Percentiles rank a stretch among this genome's conserved stretches.
These are phyloP conservation scores for Serendipita vermifera DNA, from an alignment of 768 basidiomycete genomes.

Conservation along the genomic window DNA sequence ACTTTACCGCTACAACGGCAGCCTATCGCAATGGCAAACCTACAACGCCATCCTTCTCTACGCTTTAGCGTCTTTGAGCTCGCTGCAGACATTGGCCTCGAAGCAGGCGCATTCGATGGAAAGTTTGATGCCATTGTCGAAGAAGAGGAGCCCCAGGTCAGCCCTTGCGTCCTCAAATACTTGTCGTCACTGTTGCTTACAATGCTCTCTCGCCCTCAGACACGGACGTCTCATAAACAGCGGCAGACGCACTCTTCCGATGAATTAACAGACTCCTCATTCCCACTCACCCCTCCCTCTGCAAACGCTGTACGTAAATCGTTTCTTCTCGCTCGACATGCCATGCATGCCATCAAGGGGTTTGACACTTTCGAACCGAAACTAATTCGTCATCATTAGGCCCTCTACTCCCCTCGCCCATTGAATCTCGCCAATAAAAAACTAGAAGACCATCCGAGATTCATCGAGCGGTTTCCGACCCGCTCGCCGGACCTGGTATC, in stretches of 20 bases:
- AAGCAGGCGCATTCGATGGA: neutral
- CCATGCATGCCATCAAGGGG: too few relatives aligned
- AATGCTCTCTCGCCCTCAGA: neutral
- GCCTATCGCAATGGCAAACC: neutral
- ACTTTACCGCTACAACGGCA: too few relatives aligned
- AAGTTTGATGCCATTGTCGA: neutral
- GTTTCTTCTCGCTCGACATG: too few relatives aligned
- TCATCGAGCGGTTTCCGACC: constrained; percentile 1
- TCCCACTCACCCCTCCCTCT: neutral
- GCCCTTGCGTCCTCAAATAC: neutral
- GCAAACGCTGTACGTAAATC: neutral
- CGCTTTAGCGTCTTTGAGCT: constrained; percentile 7
- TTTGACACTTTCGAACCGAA: too few relatives aligned
- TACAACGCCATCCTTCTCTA: neutral
- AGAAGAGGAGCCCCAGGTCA: constrained; percentile 4
- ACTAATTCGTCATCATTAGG: neutral
- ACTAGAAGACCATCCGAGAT: constrained; percentile 2
- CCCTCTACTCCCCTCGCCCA: neutral
- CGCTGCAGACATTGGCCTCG: constrained; percentile 1
- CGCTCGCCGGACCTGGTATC: neutral
- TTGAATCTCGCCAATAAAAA: neutral
- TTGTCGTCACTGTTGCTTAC: constrained; percentile 6
- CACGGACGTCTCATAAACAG: neutral
- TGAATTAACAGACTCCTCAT: neutral
- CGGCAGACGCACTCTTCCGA: constrained; percentile 8